Percentiles rank a stretch among this genome's conserved stretches.
Conservation (phyloP, 192 early-diverging fungal genomes). For the Jimgerdemannia lactiflua region DNA sequence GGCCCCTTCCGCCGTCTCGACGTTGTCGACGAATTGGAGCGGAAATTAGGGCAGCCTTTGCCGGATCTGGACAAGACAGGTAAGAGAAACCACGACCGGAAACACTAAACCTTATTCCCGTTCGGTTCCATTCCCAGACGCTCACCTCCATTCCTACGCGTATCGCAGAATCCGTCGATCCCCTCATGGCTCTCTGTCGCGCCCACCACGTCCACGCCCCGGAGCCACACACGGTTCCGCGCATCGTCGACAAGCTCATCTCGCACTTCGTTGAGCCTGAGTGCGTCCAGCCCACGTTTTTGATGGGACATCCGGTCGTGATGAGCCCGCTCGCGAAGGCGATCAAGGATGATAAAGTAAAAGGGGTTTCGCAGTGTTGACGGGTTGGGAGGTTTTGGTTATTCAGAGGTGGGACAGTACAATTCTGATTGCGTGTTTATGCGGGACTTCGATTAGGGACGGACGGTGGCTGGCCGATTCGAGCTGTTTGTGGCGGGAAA, state of each 20-base stretch:
- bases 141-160: neutral
- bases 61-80: neutral
- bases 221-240: conserved; percentile 58
- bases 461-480: conserved; percentile 60
- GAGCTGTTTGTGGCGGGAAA: conserved; percentile 77
- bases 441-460: conserved; percentile 17
- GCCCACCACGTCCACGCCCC: conserved; percentile 32
- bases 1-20: neutral
- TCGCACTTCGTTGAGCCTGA: conserved; percentile 70
- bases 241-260: conserved; percentile 72
- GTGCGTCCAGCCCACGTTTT: conserved; percentile 80
- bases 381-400: conserved; percentile 1
- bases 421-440: neutral
- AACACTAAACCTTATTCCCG: neutral
- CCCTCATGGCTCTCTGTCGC: conserved; percentile 30
- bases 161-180: conserved; percentile 19
- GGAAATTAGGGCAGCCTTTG: neutral
- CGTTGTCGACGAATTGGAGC: neutral
- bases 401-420: neutral
- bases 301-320: conserved; percentile 71
- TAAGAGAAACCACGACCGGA: neutral
- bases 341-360: conserved; percentile 10
- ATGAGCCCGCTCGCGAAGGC: conserved; percentile 83
- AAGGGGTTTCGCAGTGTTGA: neutral
- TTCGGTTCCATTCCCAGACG: neutral